Evolutionary conservation across 768 basidiomycete species (phyloP).

Genomic region (Phlegmacium glaucopus): DNA sequence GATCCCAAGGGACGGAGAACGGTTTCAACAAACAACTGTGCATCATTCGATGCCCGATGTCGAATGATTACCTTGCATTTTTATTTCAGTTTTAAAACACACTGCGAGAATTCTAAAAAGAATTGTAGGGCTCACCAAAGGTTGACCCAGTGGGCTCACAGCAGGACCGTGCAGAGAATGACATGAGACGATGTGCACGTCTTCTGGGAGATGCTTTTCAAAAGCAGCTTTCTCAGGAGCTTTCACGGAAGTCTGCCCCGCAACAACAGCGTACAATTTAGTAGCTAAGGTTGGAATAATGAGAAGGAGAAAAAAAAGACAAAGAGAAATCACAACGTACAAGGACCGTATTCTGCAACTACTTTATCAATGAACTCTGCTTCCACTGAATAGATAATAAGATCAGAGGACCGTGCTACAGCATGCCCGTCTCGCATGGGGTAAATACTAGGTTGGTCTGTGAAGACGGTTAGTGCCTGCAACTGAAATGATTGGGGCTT

Average conservation of each 20-base stretch:
- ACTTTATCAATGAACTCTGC: conserved; percentile 82
- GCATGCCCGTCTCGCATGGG: conserved; percentile 80
- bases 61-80: conserved; percentile 74
- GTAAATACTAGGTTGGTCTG: conserved; percentile 58
- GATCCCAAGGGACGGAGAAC: conserved; percentile 79
- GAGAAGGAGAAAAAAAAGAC: not conserved
- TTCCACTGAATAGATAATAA: conserved; percentile 94
- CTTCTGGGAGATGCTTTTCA: conserved; percentile 80
- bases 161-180: conserved; percentile 95
- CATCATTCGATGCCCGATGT: conserved; percentile 75
- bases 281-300: conserved; percentile 54
- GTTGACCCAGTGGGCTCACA: conserved; percentile 86
- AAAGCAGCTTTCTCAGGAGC: conserved; percentile 90
- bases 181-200: conserved; percentile 86
- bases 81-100: not conserved
- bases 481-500: not conserved
- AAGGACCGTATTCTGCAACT: conserved; percentile 90
- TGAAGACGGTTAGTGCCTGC: not conserved
- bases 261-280: conserved; percentile 86
- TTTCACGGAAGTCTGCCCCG: conserved; percentile 97
- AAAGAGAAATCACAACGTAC: no score
- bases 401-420: conserved; percentile 87
- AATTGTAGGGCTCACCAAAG: conserved; percentile 72
- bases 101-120: not conserved
- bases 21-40: conserved; percentile 74